A percentile compares a stretch with the other conserved stretches of the same genome.
These are phyloP conservation scores for Pythium aristosporum DNA, from an alignment of 352 stramenopile genomes.

Conservation along the genomic window DNA sequence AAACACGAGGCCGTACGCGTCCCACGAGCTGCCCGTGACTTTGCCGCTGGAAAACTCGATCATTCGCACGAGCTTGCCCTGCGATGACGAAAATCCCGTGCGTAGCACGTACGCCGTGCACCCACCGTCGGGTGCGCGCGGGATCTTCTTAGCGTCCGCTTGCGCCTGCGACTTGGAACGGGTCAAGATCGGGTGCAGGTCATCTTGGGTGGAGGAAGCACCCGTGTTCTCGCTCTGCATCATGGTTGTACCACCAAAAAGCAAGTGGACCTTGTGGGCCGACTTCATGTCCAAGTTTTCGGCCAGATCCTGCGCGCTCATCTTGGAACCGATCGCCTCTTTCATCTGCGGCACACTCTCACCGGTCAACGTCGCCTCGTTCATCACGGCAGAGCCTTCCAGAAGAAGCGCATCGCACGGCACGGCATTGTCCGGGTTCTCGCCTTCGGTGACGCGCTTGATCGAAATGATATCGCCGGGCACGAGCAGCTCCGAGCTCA, in stretches of 20 bases:
- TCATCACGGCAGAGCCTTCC: conserved; percentile 94
- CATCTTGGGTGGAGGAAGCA: conserved; percentile 10
- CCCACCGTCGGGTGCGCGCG: conserved; percentile 87
- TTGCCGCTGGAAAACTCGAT: conserved; percentile 98
- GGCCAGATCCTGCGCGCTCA: conserved; percentile 69
- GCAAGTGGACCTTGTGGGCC: conserved; percentile 86
- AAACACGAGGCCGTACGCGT: conserved; percentile 96
- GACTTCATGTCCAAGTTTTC: conserved; percentile 86
- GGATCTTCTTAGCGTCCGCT: conserved; percentile 40
- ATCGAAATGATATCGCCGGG: conserved; percentile 94
- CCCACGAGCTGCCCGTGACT: conserved; percentile 92
- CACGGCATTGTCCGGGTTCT: conserved; percentile 80
- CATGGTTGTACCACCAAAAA: conserved; percentile 93
- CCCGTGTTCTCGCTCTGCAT: conserved; percentile 76
- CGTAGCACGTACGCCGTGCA: conserved; percentile 94
- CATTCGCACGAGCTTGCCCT: conserved; percentile 98
- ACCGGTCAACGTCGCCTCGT: conserved; percentile 98
- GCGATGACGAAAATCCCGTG: conserved; percentile 97
- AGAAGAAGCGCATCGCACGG: conserved; percentile 97
- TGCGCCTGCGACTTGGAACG: conserved; percentile 24
- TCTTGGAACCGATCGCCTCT: conserved; percentile 85
- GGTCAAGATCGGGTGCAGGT: conserved; percentile 20
- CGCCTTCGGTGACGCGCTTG: conserved; percentile 82
- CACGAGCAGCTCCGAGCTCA: conserved; percentile 88
- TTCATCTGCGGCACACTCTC: conserved; percentile 99